Conservation (phyloP, 139 green algal genomes). For the Picochlorum sp. region DNA sequence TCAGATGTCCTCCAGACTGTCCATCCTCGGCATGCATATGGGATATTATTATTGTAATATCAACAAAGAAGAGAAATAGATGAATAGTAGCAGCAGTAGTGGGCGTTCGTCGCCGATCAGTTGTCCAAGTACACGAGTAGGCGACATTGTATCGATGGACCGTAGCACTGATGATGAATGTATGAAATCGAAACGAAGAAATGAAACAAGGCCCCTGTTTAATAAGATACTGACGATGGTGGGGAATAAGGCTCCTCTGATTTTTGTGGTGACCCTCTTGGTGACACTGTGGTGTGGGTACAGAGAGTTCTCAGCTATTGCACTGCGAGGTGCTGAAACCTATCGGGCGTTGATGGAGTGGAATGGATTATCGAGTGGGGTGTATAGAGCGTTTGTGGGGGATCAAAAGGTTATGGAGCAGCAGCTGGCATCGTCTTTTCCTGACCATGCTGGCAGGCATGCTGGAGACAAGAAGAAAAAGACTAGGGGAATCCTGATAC, state of each 20-base stretch:
- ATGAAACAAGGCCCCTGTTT: too few species aligned
- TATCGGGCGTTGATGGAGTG: not conserved
- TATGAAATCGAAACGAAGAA: too few species aligned
- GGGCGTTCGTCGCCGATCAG: too few species aligned
- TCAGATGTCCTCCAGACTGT: too few species aligned
- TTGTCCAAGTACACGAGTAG: too few species aligned
- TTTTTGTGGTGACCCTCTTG: not conserved
- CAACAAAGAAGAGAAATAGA: too few species aligned
- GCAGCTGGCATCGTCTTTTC: not conserved
- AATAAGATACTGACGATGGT: not conserved
- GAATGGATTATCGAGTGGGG: not conserved
- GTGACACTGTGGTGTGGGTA: not conserved
- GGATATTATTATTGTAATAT: too few species aligned
- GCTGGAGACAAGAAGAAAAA: not conserved
- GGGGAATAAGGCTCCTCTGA: not conserved
- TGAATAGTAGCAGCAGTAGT: too few species aligned
- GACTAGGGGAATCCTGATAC: constrained; percentile 17
- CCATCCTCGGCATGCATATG: too few species aligned
- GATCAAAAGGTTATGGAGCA: constrained; percentile 8
- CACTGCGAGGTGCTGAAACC: constrained; percentile 2
- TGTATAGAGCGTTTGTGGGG: constrained; percentile 8
- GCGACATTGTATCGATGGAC: too few species aligned
- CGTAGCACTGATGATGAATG: too few species aligned
- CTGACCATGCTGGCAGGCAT: not conserved
- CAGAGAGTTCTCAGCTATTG: not conserved